Percentiles rank a stretch among this genome's conserved stretches.
phyloP scores from a whole-genome alignment of 805 yeast genomes.

The Yarrowia keelungensis region DNA sequence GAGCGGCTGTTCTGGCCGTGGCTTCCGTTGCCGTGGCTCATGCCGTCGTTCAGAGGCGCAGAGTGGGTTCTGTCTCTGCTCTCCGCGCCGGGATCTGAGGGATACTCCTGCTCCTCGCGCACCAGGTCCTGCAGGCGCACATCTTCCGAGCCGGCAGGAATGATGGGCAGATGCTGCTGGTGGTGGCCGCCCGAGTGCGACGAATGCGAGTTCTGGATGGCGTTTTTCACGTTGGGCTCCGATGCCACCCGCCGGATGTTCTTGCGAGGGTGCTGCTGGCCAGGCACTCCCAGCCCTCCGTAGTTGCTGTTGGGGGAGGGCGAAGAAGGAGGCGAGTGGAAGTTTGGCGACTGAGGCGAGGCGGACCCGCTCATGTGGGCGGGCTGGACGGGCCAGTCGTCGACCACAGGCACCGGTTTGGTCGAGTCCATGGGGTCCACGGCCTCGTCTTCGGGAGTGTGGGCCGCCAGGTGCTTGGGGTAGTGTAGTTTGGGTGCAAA shows the following conservation, averaged over 20 bases:
- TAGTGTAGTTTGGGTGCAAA: conserved; percentile 6
- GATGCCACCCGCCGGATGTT: conserved; percentile 32
- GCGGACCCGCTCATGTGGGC: conserved; percentile 27
- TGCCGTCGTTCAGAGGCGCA: conserved; percentile 6
- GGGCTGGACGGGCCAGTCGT: conserved; percentile 14
- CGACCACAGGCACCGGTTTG: not conserved
- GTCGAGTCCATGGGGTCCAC: conserved; percentile 29
- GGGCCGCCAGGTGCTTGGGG: conserved; percentile 8
- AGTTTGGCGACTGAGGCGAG: conserved; percentile 9
- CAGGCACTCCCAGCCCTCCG: conserved; percentile 7
- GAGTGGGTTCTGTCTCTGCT: not conserved
- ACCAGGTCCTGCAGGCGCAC: conserved; percentile 33
- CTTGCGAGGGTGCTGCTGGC: conserved; percentile 13
- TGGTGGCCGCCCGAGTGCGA: conserved; percentile 12
- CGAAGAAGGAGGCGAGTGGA: conserved; percentile 11
- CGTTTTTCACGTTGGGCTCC: conserved; percentile 31
- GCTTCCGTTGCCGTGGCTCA: conserved; percentile 1
- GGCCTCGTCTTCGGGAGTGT: conserved; percentile 24
- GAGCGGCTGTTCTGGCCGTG: conserved; percentile 28
- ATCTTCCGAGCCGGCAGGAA: conserved; percentile 29
- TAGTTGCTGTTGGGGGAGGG: not conserved
- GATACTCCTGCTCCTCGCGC: conserved; percentile 10
- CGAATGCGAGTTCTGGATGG: not conserved
- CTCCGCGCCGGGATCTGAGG: conserved; percentile 7
- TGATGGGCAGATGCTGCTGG: conserved; percentile 28